Evolutionary conservation across 768 basidiomycete species (phyloP), one percentile per base, ranked within the genome.

Genomic region (Boletus bicolor): DNA sequence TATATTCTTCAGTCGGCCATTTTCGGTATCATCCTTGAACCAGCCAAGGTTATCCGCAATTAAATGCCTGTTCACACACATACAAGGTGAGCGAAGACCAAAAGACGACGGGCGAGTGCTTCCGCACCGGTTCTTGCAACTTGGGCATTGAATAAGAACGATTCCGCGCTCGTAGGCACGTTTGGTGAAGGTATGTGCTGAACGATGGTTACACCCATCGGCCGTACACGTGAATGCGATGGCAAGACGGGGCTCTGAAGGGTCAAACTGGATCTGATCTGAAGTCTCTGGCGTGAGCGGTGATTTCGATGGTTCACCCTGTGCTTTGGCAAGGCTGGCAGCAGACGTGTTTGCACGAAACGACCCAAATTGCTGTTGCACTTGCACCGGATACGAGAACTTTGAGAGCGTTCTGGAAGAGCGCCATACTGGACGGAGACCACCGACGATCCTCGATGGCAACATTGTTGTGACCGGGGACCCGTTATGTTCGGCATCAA

Each of bases 1-100:
- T 4, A 98, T 76, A 1, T 89, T 97, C 53, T 77, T 81, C 26
- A 88, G 71, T 56, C 82, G 85, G 6, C 90, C 91, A 5, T 83
- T 83, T 57, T 84, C 73, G 6, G 88, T 93, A 56, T 75, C 80
- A 30, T 93, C 91, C 64, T 91, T 86, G 76, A 96, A 96, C 93
- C 93, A 96, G 1, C 89, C 89, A 12, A 96, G 73, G 64, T 96
- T 86, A 66, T 96, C 93, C 5, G 93, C 93, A 61, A 93, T 91
- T 10, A 94, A 74, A 70, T 92, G 89, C 32, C 89, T 91, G 57
- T 24, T 54, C 24, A 15, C 12, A 26, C 24, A 14, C 2, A 6
- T 7, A 10, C 10, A 42, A 6, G 7, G 30, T 52, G 35, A 57
- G 55, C 21, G 8, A 28, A 4, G 5, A n/a, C 14, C 8, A 21